These are phyloP conservation scores for Pecoramyces ruminantium DNA, from an alignment of 192 early-diverging fungal genomes.

Conservation along the genomic window DNA sequence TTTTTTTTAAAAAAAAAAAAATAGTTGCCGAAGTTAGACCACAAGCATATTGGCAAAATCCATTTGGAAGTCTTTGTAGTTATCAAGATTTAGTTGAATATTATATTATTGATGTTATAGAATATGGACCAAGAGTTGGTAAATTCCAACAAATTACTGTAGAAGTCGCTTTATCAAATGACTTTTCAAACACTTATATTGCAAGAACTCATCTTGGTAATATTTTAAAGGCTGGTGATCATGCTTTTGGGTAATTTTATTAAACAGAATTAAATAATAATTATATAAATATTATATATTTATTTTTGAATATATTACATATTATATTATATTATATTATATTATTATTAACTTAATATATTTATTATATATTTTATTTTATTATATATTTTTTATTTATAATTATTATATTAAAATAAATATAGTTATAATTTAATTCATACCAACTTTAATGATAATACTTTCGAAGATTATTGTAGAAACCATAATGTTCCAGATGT, in stretches of 20 bases:
- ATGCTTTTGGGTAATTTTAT: constrained; percentile 61
- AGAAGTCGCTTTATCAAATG: constrained; percentile 68
- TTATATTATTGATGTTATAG: constrained; percentile 86
- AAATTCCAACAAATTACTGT: constrained; percentile 73
- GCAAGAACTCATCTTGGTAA: constrained; percentile 82
- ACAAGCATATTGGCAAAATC: constrained; percentile 64
- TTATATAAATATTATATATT: too few relatives aligned
- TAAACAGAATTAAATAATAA: too few relatives aligned
- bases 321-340: too few relatives aligned
- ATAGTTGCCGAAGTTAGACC: constrained; percentile 50
- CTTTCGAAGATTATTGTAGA: constrained; percentile 39
- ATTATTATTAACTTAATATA: too few relatives aligned
- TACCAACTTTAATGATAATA: constrained; percentile 80
- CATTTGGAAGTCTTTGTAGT: constrained; percentile 58
- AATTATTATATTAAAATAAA: too few relatives aligned
- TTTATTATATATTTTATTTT: too few relatives aligned
- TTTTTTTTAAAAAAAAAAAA: neutral
- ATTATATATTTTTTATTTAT: too few relatives aligned
- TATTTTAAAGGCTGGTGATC: constrained; percentile 81
- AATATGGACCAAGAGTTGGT: constrained; percentile 52
- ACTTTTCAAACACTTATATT: constrained; percentile 52
- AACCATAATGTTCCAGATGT: constrained; percentile 56
- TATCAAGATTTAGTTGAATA: constrained; percentile 75
- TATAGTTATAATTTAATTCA: constrained; percentile 52
- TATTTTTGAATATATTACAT: too few relatives aligned